Conservation (phyloP, 2,329 filamentous ascomycete genomes). For the Aspergillus tubingensis region DNA sequence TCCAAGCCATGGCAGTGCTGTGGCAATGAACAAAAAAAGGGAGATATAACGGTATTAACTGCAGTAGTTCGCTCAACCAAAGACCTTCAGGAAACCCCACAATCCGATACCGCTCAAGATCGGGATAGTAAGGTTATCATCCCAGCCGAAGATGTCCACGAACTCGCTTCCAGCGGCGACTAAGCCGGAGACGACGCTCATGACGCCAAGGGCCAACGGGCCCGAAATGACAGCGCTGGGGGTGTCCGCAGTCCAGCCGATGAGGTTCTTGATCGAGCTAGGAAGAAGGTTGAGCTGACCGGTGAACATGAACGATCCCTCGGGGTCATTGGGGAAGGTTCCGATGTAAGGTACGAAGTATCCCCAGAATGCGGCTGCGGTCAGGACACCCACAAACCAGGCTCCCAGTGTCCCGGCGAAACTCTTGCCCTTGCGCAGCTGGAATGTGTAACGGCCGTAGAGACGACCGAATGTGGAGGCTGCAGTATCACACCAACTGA, state of each 20-base stretch:
- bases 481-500: conserved; percentile 98
- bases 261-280: conserved; percentile 53
- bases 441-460: conserved; percentile 85
- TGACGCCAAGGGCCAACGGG: conserved; percentile 69
- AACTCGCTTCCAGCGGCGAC: conserved; percentile 87
- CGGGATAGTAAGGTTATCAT: conserved; percentile 97
- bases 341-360: conserved; percentile 72
- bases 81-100: conserved; percentile 87
- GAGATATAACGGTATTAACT: neutral
- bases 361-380: conserved; percentile 86
- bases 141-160: conserved; percentile 88
- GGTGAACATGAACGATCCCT: conserved; percentile 76
- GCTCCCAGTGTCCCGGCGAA: conserved; percentile 86
- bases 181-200: conserved; percentile 87
- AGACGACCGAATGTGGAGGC: conserved; percentile 90
- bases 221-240: conserved; percentile 64
- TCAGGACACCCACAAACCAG: conserved; percentile 76
- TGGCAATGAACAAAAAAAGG: neutral
- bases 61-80: conserved; percentile 53
- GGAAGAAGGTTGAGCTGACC: conserved; percentile 72
- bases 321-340: conserved; percentile 68
- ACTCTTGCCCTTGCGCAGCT: conserved; percentile 84
- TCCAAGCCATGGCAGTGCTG: neutral
- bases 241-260: conserved; percentile 63
- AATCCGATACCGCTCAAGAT: conserved; percentile 85